phyloP scores from a whole-genome alignment of 768 basidiomycete genomes.

The Crucibulum laeve region DNA sequence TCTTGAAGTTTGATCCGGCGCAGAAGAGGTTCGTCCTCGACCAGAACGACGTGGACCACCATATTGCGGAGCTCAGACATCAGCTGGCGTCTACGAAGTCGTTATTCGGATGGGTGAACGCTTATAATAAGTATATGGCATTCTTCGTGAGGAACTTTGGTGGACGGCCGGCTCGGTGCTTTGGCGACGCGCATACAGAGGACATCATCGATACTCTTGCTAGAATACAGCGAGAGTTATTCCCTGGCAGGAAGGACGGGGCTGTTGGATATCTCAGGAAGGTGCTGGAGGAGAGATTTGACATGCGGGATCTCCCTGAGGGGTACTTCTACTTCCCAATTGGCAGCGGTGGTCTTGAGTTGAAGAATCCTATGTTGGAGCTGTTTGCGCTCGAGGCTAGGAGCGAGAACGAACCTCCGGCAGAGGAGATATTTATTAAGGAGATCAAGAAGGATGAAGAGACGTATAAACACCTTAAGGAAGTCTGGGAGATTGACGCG shows the following conservation, averaged over 20 bases:
- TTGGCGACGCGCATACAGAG: conserved; percentile 23
- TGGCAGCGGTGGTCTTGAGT: conserved; percentile 28
- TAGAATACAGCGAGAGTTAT: conserved; percentile 28
- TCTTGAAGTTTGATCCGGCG: conserved; percentile 29
- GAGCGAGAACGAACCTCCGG: conserved; percentile 10
- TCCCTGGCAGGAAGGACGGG: conserved; percentile 15
- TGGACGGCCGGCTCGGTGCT: conserved; percentile 26
- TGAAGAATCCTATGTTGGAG: conserved; percentile 33
- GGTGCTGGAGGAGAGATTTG: conserved; percentile 19
- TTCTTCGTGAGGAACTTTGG: conserved; percentile 33
- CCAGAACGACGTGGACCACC: conserved; percentile 27
- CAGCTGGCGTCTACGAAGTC: conserved; percentile 31
- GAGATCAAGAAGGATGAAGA: conserved; percentile 19
- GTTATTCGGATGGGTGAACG: conserved; percentile 32
- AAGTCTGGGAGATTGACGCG: conserved; percentile 17
- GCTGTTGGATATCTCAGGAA: conserved; percentile 16
- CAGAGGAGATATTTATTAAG: conserved; percentile 14
- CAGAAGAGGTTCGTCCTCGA: conserved; percentile 29
- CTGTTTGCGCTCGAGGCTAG: conserved; percentile 21
- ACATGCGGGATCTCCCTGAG: conserved; percentile 27
- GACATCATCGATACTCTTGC: conserved; percentile 27
- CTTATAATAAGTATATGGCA: conserved; percentile 34
- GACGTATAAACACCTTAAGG: conserved; percentile 16
- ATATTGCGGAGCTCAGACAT: conserved; percentile 32
- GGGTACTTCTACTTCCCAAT: conserved; percentile 38